Evolutionary conservation across 257 asterid genomes (phyloP), one percentile per base, ranked within the genome.

Genomic region (Scutellaria barbata): DNA sequence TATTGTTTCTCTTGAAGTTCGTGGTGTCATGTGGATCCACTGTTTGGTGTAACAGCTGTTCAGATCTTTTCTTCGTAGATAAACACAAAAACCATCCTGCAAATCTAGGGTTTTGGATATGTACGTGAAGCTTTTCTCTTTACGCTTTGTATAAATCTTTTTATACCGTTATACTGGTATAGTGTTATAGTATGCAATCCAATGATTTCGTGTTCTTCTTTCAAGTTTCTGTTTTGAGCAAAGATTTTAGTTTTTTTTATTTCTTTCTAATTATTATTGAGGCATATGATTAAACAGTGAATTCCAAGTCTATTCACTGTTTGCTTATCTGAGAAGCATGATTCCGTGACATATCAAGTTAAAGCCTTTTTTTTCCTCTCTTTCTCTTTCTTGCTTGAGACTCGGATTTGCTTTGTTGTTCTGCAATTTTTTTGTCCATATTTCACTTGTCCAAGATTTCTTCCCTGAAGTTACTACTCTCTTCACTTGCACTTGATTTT

Each of bases 31-130:
- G 35, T 30, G 35, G 35, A 30, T 30, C 12, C 13, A 42, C 12
- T 8, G 60, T 54, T 51, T 39, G 59, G 33, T 54, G 35, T 7
- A n/a, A 42, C 5, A 51, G 62, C 13, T 64, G 13, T 37, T 59
- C 50, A 76, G 74, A 62, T 77, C 50, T 69, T 50, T 7, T 41
- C 7, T 61, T 7, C 58, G 20, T 5, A 30, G 41, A 46, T 46
- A 42, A 59, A 43, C 46, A 7, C 0, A 67, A 43, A 22, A 12
- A 8, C 46, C 51, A 45, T 57, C 37, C 56, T 42, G 45, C 54
- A 40, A 66, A 56, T 64, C 75, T 82, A 80, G 89, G 89, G 89
- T 84, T 82, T 74, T 47, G 8, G 68, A 42, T 72, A 42, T 17
- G 56, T 41, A 61, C 37, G 58, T 13, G 55, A 55, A 16, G 72